Percentiles rank a stretch among this genome's conserved stretches.
Evolutionary conservation across 768 basidiomycete genomes (phyloP).

Genomic region (Termitomyces sp.): DNA sequence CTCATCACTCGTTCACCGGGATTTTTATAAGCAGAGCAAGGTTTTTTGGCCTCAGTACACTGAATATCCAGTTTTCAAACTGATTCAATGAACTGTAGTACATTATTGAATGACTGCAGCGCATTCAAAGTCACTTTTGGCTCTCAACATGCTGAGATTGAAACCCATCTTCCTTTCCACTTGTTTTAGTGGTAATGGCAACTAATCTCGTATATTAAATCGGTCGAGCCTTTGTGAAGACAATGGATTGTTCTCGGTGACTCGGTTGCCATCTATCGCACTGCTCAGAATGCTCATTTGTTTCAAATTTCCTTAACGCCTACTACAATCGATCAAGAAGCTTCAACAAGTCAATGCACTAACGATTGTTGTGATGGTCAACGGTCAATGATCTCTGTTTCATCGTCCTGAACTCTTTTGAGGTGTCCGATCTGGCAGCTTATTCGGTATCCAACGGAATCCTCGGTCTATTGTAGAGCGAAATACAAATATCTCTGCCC

Average conservation of each 20-base stretch:
- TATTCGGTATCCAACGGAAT: too few species aligned
- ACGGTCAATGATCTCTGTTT: too few species aligned
- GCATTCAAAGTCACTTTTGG: not conserved
- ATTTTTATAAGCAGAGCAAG: not conserved
- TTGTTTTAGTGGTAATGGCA: not conserved
- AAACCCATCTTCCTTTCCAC: not conserved
- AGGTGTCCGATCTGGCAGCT: too few species aligned
- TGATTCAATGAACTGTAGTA: not conserved
- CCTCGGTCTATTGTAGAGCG: too few species aligned
- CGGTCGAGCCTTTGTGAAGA: not conserved
- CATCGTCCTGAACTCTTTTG: too few species aligned
- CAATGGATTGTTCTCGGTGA: not conserved
- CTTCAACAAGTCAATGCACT: too few species aligned
- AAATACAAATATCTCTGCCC: too few species aligned
- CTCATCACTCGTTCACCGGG: not conserved
- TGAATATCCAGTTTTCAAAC: not conserved
- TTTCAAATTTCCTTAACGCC: too few species aligned
- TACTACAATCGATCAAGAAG: too few species aligned
- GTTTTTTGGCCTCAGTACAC: not conserved
- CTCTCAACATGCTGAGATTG: not conserved
- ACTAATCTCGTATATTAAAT: not conserved
- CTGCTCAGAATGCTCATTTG: too few species aligned
- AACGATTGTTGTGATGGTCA: too few species aligned
- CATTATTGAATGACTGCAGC: too few species aligned
- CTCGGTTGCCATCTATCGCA: not conserved